Evolutionary conservation across 495 filamentous ascomycete species (phyloP).

Genomic region (Achaetomiella virescens): DNA sequence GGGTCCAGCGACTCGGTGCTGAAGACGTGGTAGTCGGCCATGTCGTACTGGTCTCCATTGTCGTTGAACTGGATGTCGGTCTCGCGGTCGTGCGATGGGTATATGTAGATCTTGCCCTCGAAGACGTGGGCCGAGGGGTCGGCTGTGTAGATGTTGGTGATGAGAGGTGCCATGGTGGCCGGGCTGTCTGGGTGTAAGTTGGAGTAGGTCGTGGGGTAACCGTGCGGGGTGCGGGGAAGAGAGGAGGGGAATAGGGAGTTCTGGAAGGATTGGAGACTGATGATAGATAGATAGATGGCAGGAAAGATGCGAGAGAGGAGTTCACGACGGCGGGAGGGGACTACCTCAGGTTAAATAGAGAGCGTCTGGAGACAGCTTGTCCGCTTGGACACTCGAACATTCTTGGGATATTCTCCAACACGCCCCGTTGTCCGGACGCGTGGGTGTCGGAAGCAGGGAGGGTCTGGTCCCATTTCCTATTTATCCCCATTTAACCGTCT

Average conservation of each 20-base stretch:
- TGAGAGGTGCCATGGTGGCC: constrained; percentile 42
- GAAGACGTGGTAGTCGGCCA: constrained; percentile 66
- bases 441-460: constrained; percentile 19
- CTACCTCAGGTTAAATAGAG: constrained; percentile 9
- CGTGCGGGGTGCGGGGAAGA: constrained; percentile 6
- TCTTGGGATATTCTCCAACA: not conserved
- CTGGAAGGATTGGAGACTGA: not conserved
- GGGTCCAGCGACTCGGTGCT: constrained; percentile 44
- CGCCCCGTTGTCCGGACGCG: constrained; percentile 16
- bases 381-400: not conserved
- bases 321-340: not conserved
- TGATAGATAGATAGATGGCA: no score
- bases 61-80: constrained; percentile 61
- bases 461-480: constrained; percentile 26
- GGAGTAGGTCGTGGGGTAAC: constrained; percentile 4
- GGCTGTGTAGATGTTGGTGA: constrained; percentile 64
- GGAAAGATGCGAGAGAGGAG: not conserved
- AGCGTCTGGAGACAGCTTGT: not conserved
- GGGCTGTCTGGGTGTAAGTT: not conserved
- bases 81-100: constrained; percentile 60
- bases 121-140: constrained; percentile 64
- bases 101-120: constrained; percentile 56
- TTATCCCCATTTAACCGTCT: constrained; percentile 47
- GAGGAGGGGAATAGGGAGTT: not conserved
- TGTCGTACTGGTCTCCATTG: constrained; percentile 78